A percentile compares a stretch with the other conserved stretches of the same genome.
phyloP scores from a whole-genome alignment of 371 early-diverging fungal species.

The Pancytospora epiphaga region DNA sequence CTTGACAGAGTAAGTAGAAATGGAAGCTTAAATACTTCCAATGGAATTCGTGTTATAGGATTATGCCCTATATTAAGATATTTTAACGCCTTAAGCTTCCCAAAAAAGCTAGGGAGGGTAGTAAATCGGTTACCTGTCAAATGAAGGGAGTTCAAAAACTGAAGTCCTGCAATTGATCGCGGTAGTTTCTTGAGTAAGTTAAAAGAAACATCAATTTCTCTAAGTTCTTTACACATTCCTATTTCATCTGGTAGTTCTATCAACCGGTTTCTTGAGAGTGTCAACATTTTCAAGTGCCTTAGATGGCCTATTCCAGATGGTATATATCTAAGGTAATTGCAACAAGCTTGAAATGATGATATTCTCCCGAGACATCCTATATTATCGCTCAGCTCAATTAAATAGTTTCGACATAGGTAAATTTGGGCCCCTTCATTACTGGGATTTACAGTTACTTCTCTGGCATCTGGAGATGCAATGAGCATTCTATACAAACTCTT shows the following conservation, averaged over 20 bases:
- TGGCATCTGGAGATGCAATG: neutral
- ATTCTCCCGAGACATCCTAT: conserved; percentile 32
- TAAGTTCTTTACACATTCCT: conserved; percentile 64
- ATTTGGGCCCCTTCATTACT: conserved; percentile 25
- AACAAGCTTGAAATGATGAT: conserved; percentile 54
- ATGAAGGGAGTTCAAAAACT: conserved; percentile 63
- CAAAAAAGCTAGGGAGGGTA: conserved; percentile 45
- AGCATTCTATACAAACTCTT: conserved; percentile 5
- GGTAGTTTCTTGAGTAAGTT: conserved; percentile 66
- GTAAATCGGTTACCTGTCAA: conserved; percentile 62
- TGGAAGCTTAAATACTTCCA: conserved; percentile 61
- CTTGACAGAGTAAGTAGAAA: conserved; percentile 38
- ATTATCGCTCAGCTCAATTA: conserved; percentile 42
- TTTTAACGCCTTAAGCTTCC: conserved; percentile 44
- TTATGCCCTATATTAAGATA: conserved; percentile 58
- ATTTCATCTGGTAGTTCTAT: conserved; percentile 65
- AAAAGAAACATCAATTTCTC: conserved; percentile 66
- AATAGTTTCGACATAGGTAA: conserved; percentile 52
- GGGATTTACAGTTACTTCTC: conserved; percentile 1
- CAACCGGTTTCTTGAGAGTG: conserved; percentile 57
- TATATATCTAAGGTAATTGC: conserved; percentile 55
- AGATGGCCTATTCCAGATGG: conserved; percentile 52
- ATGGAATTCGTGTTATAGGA: conserved; percentile 63
- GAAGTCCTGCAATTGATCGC: conserved; percentile 63
- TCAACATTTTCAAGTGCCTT: conserved; percentile 47